Evolutionary conservation across 306 rosid species (phyloP).

Genomic region (Quillaja saponaria): DNA sequence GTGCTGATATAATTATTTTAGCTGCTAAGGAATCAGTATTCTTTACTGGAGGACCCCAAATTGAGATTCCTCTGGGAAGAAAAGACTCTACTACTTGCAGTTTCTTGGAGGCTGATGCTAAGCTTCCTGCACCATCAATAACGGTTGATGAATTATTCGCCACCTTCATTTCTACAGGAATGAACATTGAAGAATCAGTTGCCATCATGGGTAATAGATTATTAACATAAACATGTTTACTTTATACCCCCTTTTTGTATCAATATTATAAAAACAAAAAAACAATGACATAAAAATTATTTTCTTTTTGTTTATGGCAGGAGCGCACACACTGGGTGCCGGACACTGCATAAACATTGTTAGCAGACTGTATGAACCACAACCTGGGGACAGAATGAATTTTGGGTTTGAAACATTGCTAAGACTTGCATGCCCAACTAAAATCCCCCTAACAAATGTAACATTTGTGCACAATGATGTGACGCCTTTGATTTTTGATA

Average conservation of each 20-base stretch:
- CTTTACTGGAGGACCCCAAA: constrained; percentile 41
- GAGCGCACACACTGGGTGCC: constrained; percentile 49
- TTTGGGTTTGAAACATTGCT: constrained; percentile 20
- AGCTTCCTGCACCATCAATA: constrained; percentile 42
- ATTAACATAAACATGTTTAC: constrained; percentile 14
- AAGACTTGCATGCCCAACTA: constrained; percentile 37
- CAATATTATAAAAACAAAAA: no score
- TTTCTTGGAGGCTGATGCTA: constrained; percentile 37
- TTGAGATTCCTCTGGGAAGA: constrained; percentile 46
- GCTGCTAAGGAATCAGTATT: constrained; percentile 43
- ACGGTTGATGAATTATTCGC: constrained; percentile 34
- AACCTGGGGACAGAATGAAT: constrained; percentile 23
- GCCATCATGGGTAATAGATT: constrained; percentile 40
- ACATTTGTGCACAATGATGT: constrained; percentile 37
- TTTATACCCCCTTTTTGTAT: no score
- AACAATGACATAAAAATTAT: no score
- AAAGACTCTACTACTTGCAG: constrained; percentile 37
- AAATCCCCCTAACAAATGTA: constrained; percentile 42
- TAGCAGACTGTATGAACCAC: constrained; percentile 33
- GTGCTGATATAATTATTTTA: constrained; percentile 42
- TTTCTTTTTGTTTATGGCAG: constrained; percentile 35
- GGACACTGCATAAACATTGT: constrained; percentile 51
- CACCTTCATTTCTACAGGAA: constrained; percentile 31
- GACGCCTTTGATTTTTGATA: constrained; percentile 39
- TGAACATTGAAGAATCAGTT: constrained; percentile 48